These are phyloP conservation scores for Gossypium gossypioides DNA, from an alignment of 441 rosid species.

Conservation along the genomic window DNA sequence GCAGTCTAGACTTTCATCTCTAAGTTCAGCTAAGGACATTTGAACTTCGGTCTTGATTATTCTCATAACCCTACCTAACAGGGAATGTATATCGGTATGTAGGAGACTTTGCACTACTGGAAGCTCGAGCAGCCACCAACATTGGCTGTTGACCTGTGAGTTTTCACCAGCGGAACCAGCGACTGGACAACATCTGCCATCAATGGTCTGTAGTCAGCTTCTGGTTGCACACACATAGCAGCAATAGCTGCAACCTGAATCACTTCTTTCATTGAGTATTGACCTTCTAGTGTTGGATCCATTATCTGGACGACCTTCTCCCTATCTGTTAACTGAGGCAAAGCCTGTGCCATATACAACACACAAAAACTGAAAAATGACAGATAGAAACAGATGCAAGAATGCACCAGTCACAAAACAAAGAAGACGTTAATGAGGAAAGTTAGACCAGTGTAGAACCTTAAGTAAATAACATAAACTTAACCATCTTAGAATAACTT, in stretches of 20 bases:
- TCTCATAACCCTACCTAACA: conserved; percentile 29
- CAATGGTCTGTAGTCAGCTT: conserved; percentile 80
- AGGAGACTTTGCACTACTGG: conserved; percentile 38
- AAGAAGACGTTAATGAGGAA: neutral
- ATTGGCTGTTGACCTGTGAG: conserved; percentile 45
- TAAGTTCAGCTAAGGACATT: neutral
- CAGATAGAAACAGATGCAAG: neutral
- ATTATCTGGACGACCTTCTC: conserved; percentile 71
- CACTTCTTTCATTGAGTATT: conserved; percentile 73
- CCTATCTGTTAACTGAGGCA: conserved; percentile 64
- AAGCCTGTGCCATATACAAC: conserved; percentile 39
- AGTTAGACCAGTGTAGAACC: neutral
- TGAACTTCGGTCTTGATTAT: neutral
- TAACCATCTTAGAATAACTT: neutral
- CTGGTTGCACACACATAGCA: conserved; percentile 90
- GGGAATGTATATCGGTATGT: conserved; percentile 16
- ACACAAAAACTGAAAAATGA: neutral
- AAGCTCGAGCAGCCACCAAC: conserved; percentile 40
- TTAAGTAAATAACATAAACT: neutral
- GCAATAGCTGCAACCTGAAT: conserved; percentile 97
- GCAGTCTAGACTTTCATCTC: conserved; percentile 1
- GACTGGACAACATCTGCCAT: conserved; percentile 97
- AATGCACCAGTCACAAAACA: neutral
- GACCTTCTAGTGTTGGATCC: conserved; percentile 83
- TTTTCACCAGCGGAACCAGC: conserved; percentile 63